A percentile compares a stretch with the other conserved stretches of the same genome.
These are phyloP conservation scores for Fusarium subtropicale DNA, from an alignment of 2,329 filamentous ascomycete genomes.

Conservation along the genomic window DNA sequence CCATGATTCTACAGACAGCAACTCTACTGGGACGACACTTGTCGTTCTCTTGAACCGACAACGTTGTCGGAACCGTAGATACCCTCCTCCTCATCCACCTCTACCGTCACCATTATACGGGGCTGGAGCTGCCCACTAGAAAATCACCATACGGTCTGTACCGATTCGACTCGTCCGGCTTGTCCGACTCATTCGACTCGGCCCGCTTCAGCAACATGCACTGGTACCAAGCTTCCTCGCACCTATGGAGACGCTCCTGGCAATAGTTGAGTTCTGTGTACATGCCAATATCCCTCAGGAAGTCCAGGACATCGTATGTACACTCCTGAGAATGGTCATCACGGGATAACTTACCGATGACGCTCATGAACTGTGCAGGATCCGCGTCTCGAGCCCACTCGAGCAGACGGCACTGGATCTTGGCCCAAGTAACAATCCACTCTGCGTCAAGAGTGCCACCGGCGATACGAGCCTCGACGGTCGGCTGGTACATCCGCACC, in stretches of 20 bases:
- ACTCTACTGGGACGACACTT: background rate
- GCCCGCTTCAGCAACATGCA: conserved; percentile 27
- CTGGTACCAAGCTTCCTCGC: conserved; percentile 45
- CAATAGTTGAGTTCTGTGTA: conserved; percentile 47
- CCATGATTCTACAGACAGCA: background rate
- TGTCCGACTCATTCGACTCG: too few species aligned
- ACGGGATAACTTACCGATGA: conserved; percentile 43
- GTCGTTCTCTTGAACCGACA: background rate
- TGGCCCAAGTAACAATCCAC: conserved; percentile 52
- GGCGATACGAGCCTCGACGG: conserved; percentile 55
- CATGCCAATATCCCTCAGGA: conserved; percentile 52
- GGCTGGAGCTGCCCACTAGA: background rate
- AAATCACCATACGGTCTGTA: too few species aligned
- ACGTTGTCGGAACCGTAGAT: background rate
- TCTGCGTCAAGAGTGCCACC: conserved; percentile 50
- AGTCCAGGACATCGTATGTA: conserved; percentile 53
- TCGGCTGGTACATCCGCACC: conserved; percentile 7
- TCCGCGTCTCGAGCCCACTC: conserved; percentile 46
- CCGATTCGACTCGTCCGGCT: too few species aligned
- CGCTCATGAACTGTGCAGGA: conserved; percentile 48
- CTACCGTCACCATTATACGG: background rate
- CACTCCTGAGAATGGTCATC: conserved; percentile 11
- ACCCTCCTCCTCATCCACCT: background rate
- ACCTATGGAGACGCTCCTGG: conserved; percentile 41
- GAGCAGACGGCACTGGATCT: conserved; percentile 50